phyloP scores from a whole-genome alignment of 345 rosid genomes.

The Rhizophora mangle region DNA sequence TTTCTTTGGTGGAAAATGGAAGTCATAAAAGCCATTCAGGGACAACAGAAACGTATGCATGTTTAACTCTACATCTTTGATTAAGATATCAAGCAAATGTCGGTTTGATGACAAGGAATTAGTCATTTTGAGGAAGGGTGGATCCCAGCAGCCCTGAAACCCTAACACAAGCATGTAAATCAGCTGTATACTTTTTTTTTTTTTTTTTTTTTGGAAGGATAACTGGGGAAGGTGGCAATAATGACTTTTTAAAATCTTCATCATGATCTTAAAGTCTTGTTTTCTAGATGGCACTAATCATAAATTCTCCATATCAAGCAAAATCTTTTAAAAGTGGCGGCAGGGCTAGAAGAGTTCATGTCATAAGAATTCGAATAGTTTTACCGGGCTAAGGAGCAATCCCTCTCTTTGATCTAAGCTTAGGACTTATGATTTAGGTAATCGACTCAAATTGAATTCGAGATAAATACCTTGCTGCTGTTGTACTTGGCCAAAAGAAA shows the following conservation, averaged over 20 bases:
- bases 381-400: too few relatives aligned
- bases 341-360: neutral
- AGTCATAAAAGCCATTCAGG: neutral
- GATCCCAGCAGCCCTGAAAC: constrained; percentile 13
- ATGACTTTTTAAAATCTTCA: neutral
- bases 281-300: neutral
- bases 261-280: neutral
- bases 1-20: neutral
- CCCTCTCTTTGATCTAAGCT: too few relatives aligned
- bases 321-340: too few relatives aligned
- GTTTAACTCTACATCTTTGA: constrained; percentile 21
- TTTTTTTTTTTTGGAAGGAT: neutral
- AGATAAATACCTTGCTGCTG: too few relatives aligned
- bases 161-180: neutral
- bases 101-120: constrained; percentile 13
- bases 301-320: neutral
- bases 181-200: neutral
- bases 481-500: neutral
- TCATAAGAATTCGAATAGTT: too few relatives aligned
- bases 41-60: constrained; percentile 19
- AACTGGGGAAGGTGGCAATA: neutral
- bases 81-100: neutral
- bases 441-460: too few relatives aligned
- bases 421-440: too few relatives aligned
- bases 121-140: neutral